These are phyloP conservation scores for Fusarium mexicanum DNA, from an alignment of 2,329 filamentous ascomycete genomes.

Conservation along the genomic window DNA sequence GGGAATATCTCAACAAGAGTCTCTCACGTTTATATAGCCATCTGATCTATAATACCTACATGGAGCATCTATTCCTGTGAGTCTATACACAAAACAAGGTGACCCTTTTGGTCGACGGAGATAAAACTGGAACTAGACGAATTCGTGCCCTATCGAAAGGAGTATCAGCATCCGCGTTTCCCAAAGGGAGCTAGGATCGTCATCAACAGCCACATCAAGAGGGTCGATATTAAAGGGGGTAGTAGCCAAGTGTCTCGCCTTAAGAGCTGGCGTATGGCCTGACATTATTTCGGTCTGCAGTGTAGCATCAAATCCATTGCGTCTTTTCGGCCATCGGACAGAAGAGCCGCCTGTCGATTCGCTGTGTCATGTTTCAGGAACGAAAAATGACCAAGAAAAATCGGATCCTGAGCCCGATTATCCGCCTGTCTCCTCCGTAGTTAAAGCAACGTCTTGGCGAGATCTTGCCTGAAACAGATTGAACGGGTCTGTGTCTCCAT, in stretches of 20 bases:
- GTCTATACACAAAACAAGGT: slow-evolving; percentile 8
- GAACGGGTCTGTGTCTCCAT: not conserved
- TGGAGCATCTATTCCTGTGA: not conserved
- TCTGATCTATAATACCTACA: not conserved
- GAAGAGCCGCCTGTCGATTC: slow-evolving; percentile 21
- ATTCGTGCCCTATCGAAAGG: slow-evolving; percentile 25
- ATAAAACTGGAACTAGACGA: slow-evolving; percentile 11
- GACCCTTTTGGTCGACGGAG: slow-evolving; percentile 29
- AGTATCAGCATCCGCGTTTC: slow-evolving; percentile 21
- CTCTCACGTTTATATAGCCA: slow-evolving; percentile 15
- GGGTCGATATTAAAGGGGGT: slow-evolving; percentile 19
- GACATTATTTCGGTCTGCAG: slow-evolving; percentile 1
- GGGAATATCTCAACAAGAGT: not conserved
- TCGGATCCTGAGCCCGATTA: slow-evolving; percentile 13
- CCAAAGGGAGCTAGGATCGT: slow-evolving; percentile 13
- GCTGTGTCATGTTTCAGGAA: slow-evolving; percentile 17
- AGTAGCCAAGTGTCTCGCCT: slow-evolving; percentile 14
- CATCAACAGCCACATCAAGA: not conserved
- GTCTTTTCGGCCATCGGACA: slow-evolving; percentile 15
- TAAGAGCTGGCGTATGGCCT: not conserved
- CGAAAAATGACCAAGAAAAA: not conserved
- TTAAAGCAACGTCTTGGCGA: slow-evolving; percentile 9
- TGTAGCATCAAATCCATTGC: not conserved
- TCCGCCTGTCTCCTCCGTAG: not conserved
- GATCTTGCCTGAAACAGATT: slow-evolving; percentile 11